Base-by-base conservation (phyloP, 441 rosid genomes). In the Erodium texanum region DNA sequence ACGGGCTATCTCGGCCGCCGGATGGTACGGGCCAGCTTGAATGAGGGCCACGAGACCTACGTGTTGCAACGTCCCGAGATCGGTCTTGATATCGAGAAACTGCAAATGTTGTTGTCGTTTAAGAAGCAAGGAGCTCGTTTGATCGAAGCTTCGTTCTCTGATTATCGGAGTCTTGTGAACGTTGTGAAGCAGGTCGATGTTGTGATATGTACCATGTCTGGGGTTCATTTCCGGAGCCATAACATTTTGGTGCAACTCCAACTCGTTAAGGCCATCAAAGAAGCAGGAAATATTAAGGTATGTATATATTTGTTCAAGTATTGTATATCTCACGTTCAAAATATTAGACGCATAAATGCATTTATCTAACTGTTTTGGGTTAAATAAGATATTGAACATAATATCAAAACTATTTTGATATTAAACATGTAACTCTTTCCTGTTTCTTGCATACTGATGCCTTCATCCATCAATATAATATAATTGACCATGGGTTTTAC, bases 241-340 rank as follows among this genome's bases (percentile, higher is more conserved):
- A 87, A 80, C 67, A 66, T 92, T 43, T 43, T 82, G 70, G n/a
- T 85, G 68, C 96, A 92, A 82, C 89, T 88, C 72, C 84, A 83
- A 74, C 89, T 92, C 16, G 89, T 89, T n/a, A 82, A 88, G 3
- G 96, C 98, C 76, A 89, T 92, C 76, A 88, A 86, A 81, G 89
- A 89, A 52, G 96, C 94, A 3, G 94, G 94, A 65, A 92, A 89
- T 22, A 76, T 92, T 7, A 86, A 89, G 94, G 97, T 87, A 75
- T 0, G 12, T 12, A 43, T 11, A 43, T 43, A 0, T 43, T 5
- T 43, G 3, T 43, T 1, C 36, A 32, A 32, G 2, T 32, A 32
- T 32, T 32, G 6, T 32, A n/a, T n/a, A n/a, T n/a, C n/a, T n/a
- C n/a, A n/a, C n/a, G n/a, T n/a, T n/a, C n/a, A n/a, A n/a, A n/a